A percentile compares a stretch with the other conserved stretches of the same genome.
phyloP scores from a whole-genome alignment of 345 rosid genomes.

The Rhodamnia rubescens region DNA sequence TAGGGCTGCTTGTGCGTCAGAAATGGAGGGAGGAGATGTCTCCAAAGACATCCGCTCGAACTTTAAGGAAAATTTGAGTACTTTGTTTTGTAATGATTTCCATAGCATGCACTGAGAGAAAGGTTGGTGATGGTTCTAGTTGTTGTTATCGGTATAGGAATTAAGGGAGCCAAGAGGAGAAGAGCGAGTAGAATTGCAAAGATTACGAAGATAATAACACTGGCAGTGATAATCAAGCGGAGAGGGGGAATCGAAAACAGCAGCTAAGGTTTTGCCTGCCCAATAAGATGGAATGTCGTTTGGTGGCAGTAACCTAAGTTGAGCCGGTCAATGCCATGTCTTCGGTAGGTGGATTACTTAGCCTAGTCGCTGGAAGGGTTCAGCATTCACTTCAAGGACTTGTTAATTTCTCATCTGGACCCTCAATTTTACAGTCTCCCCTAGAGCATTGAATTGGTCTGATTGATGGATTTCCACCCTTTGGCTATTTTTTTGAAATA shows the following conservation, averaged over 20 bases:
- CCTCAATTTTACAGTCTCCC: background rate
- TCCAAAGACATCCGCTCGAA: too few species aligned
- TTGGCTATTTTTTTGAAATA: background rate
- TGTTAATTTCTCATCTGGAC: background rate
- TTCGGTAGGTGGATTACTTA: background rate
- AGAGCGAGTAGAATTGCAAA: background rate
- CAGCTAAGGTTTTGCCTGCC: background rate
- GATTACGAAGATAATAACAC: background rate
- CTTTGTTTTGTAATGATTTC: background rate
- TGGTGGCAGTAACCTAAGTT: background rate
- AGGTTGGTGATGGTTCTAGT: background rate
- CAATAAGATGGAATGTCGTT: background rate
- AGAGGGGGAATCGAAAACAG: background rate
- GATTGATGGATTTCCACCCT: background rate
- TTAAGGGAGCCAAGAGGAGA: background rate
- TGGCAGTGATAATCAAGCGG: background rate
- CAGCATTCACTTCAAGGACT: background rate
- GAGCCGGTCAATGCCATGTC: background rate
- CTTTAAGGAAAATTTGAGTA: background rate
- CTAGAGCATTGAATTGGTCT: background rate
- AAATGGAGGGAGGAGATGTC: background rate
- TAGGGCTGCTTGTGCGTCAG: background rate
- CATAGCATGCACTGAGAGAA: background rate
- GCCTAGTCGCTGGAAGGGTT: background rate
- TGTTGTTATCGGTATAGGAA: background rate